Evolutionary conservation across 2,329 filamentous ascomycete genomes (phyloP), one percentile per base, ranked within the genome.

Genomic region (Fusarium vanettenii): DNA sequence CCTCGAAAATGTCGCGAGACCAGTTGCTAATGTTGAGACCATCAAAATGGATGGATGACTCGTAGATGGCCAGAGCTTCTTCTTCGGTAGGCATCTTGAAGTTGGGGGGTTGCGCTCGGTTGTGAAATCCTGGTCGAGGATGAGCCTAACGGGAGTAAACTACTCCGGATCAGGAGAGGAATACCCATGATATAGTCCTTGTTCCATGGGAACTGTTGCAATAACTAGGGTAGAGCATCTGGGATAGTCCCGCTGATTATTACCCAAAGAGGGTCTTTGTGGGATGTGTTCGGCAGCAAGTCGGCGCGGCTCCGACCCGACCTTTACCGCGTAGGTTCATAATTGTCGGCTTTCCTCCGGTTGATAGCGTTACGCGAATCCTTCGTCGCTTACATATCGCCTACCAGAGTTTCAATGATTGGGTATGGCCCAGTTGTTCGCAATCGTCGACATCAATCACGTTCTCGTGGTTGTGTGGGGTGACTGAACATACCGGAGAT

Each of bases 11-110:
- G 0, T 83, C 80, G n/a, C 79, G 81, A 3, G 79, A 81, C 71
- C 79, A 84, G 68, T 84, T 84, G 76, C 78, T 80, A 39, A 85
- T 85, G 73, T 85, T 84, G 20, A 85, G 79, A 4, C 83, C 83
- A 62, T 85, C 83, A 56, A 85, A 85, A 66, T 85, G 83, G 37
- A 84, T 80, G 29, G 81, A 72, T 8, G 78, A 77, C n/a, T 72
- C 75, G 60, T 84, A 84, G 31, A 84, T 82, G 6, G 74, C 79
- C 20, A 79, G 77, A 2, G 83, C 82, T 75, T 84, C 82, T 31
- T 71, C 31, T 78, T 84, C 82, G 25, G 80, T 78, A 4, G 81
- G 78, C 82, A 84, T 84, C 27, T 60, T 77, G 65, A 56, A 37
- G 5, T 22, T 20, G 22, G n/a, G 45, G 52, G 27, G 13, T 48